These are phyloP conservation scores for Xylaria sp. DNA, from an alignment of 2,329 filamentous ascomycete species.

Conservation along the genomic window DNA sequence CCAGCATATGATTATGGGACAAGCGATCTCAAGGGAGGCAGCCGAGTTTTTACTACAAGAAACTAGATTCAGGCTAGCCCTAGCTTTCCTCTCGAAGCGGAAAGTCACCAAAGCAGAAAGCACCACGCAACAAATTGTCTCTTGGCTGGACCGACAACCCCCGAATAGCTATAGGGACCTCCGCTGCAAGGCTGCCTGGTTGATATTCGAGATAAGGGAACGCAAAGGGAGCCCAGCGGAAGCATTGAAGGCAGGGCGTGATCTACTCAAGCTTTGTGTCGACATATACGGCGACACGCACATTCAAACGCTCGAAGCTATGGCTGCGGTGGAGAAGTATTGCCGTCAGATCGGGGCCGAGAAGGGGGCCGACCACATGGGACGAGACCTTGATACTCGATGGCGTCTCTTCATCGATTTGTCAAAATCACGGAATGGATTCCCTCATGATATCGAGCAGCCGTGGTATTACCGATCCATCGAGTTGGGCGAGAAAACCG, in stretches of 20 bases:
- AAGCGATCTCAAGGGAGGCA: slow-evolving; percentile 18
- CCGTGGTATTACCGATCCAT: slow-evolving; percentile 34
- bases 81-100: slow-evolving; percentile 22
- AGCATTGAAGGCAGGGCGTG: slow-evolving; percentile 24
- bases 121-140: slow-evolving; percentile 23
- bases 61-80: slow-evolving; percentile 30
- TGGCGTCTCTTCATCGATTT: slow-evolving; percentile 25
- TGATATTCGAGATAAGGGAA: slow-evolving; percentile 31
- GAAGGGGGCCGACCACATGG: slow-evolving; percentile 19
- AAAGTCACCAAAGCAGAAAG: slow-evolving; percentile 28
- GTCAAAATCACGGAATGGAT: slow-evolving; percentile 19
- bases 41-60: slow-evolving; percentile 33
- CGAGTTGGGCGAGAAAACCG: slow-evolving; percentile 30
- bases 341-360: slow-evolving; percentile 19
- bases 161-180: slow-evolving; percentile 24
- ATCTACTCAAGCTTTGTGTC: slow-evolving; percentile 27
- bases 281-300: slow-evolving; percentile 30
- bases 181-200: slow-evolving; percentile 31
- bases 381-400: slow-evolving; percentile 22
- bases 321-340: slow-evolving; percentile 31
- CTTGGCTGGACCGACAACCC: slow-evolving; percentile 27
- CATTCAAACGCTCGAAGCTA: slow-evolving; percentile 35
- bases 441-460: slow-evolving; percentile 31
- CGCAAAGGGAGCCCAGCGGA: slow-evolving; percentile 24
- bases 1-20: slow-evolving; percentile 20